Conservation (phyloP, 2,329 filamentous ascomycete genomes). For the Seiridium unicorne region DNA sequence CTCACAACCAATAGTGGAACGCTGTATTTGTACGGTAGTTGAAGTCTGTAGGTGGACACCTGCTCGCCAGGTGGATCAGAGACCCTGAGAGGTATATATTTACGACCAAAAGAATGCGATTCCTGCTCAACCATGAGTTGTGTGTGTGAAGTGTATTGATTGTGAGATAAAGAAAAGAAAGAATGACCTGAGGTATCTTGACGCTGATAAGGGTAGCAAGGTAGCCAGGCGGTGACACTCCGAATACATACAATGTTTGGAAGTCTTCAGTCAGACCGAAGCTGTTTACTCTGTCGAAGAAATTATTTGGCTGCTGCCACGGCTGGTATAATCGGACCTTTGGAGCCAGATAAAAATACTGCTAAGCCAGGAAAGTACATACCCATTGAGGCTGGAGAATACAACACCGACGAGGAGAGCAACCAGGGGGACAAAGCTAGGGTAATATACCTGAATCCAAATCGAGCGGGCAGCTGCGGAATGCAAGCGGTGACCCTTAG, state of each 20-base stretch:
- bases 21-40: conserved; percentile 39
- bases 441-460: conserved; percentile 9
- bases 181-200: conserved; percentile 37
- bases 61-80: conserved; percentile 28
- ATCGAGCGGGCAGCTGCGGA: not conserved
- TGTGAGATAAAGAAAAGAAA: conserved; percentile 39
- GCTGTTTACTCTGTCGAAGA: not conserved
- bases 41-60: conserved; percentile 34
- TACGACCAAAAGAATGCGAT: conserved; percentile 32
- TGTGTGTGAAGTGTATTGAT: conserved; percentile 40
- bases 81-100: conserved; percentile 31
- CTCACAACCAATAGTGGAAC: conserved; percentile 32
- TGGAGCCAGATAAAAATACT: not conserved
- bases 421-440: not conserved
- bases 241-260: not conserved
- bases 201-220: conserved; percentile 18
- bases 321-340: not conserved
- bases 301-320: not conserved
- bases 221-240: not conserved
- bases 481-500: not conserved
- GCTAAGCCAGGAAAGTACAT: not conserved
- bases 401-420: not conserved
- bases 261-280: not conserved
- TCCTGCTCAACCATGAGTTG: conserved; percentile 38
- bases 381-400: not conserved